These are phyloP conservation scores for Neofusicoccum kwambonambiense DNA, from an alignment of 2,329 filamentous ascomycete species.

Conservation along the genomic window DNA sequence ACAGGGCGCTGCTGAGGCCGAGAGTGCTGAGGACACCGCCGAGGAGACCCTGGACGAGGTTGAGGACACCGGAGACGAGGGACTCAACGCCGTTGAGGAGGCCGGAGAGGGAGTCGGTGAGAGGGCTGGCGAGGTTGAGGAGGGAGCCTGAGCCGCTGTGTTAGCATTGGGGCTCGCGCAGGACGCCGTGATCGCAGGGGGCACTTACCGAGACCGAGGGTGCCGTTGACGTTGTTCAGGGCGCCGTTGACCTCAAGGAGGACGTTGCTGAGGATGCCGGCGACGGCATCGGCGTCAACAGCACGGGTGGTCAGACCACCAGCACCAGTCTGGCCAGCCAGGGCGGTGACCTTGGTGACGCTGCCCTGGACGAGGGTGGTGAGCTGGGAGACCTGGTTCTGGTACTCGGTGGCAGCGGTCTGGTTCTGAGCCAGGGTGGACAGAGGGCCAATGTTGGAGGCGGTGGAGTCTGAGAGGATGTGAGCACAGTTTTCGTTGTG, in stretches of 20 bases:
- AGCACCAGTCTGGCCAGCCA: background rate
- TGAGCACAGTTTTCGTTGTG: background rate
- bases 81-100: slow-evolving; percentile 1
- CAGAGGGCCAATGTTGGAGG: background rate
- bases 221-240: slow-evolving; percentile 1
- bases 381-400: background rate
- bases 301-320: background rate
- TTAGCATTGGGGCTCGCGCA: background rate
- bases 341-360: background rate
- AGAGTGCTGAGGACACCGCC: slow-evolving; percentile 4
- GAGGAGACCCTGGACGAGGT: slow-evolving; percentile 8
- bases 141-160: background rate
- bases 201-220: slow-evolving; percentile 16
- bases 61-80: slow-evolving; percentile 5
- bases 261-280: slow-evolving; percentile 9
- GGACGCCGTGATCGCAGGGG: too few relatives aligned
- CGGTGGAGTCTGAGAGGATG: background rate
- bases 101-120: slow-evolving; percentile 6
- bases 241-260: slow-evolving; percentile 16
- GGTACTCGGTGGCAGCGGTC: slow-evolving; percentile 6
- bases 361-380: slow-evolving; percentile 1
- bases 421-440: slow-evolving; percentile 10
- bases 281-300: background rate
- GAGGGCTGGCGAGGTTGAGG: slow-evolving; percentile 3
- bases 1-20: slow-evolving; percentile 1